These are phyloP conservation scores for Elongisporangium prolatum DNA, from an alignment of 352 stramenopile species.

Conservation along the genomic window DNA sequence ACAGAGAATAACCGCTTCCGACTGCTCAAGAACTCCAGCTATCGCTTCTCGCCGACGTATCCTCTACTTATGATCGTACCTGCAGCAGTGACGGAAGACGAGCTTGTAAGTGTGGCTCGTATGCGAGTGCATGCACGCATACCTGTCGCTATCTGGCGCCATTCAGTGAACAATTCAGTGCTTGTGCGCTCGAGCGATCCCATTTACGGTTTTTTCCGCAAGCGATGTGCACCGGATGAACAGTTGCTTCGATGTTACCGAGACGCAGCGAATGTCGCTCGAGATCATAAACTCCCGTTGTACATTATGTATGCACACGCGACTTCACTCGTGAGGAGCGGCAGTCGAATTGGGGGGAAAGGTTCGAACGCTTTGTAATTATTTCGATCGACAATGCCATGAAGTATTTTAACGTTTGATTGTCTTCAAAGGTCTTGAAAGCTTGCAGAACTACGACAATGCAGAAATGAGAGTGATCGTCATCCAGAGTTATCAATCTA, in stretches of 20 bases:
- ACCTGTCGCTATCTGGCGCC: slow-evolving; percentile 83
- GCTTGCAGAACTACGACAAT: slow-evolving; percentile 90
- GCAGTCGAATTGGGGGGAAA: slow-evolving; percentile 27
- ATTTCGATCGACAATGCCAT: no score
- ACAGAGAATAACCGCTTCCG: slow-evolving; percentile 34
- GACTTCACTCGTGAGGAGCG: slow-evolving; percentile 23
- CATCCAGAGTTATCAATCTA: slow-evolving; percentile 96
- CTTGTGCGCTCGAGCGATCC: slow-evolving; percentile 89
- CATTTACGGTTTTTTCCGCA: slow-evolving; percentile 89
- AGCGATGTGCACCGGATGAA: slow-evolving; percentile 85
- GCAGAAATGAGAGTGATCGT: slow-evolving; percentile 91
- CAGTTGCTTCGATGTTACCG: slow-evolving; percentile 53
- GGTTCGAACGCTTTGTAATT: slow-evolving; percentile 30
- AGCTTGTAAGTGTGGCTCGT: slow-evolving; percentile 55
- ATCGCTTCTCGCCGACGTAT: slow-evolving; percentile 87
- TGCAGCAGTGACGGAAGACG: slow-evolving; percentile 77
- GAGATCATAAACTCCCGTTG: slow-evolving; percentile 16
- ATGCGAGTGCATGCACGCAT: slow-evolving; percentile 88
- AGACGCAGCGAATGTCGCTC: slow-evolving; percentile 49
- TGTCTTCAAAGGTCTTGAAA: slow-evolving; percentile 68
- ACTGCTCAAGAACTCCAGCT: slow-evolving; percentile 65
- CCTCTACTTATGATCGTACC: slow-evolving; percentile 89
- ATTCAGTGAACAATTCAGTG: slow-evolving; percentile 72
- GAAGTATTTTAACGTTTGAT: slow-evolving; percentile 1
- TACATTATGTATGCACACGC: slow-evolving; percentile 57